phyloP scores from a whole-genome alignment of 1,284 basidiomycete genomes.

The Ustilago shanxiensis region DNA sequence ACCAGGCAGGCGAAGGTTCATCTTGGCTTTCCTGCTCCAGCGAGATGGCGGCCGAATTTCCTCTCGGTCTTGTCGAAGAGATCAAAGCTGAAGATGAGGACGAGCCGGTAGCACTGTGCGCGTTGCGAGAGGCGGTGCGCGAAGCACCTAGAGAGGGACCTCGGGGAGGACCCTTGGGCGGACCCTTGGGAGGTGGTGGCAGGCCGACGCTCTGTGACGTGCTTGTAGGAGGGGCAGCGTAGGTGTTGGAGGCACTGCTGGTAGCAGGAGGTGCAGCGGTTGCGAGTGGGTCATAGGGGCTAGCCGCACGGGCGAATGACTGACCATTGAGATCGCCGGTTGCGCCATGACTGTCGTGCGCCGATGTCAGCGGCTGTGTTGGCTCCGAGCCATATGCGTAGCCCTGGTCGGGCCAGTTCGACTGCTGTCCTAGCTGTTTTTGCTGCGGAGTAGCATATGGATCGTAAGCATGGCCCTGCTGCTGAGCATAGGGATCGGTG shows the following conservation, averaged over 20 bases:
- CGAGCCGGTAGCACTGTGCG: slow-evolving; percentile 10
- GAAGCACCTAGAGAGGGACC: slow-evolving; percentile 51
- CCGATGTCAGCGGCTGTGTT: slow-evolving; percentile 2
- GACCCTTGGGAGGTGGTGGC: slow-evolving; percentile 27
- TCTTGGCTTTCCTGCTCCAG: slow-evolving; percentile 35
- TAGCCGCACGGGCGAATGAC: slow-evolving; percentile 19
- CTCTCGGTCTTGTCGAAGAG: background rate
- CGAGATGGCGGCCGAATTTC: slow-evolving; percentile 23
- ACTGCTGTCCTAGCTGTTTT: slow-evolving; percentile 19
- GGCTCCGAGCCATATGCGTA: slow-evolving; percentile 10
- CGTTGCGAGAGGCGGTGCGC: slow-evolving; percentile 37
- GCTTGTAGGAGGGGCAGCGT: slow-evolving; percentile 15
- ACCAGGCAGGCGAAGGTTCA: slow-evolving; percentile 4
- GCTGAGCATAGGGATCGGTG: slow-evolving; percentile 23
- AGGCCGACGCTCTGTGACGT: slow-evolving; percentile 2
- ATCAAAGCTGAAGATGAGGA: slow-evolving; percentile 15
- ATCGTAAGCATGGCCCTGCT: background rate
- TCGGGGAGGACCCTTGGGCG: slow-evolving; percentile 32
- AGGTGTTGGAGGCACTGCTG: slow-evolving; percentile 1
- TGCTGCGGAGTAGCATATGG: slow-evolving; percentile 5
- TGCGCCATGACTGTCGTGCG: slow-evolving; percentile 8
- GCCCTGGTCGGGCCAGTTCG: slow-evolving; percentile 17
- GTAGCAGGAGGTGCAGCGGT: slow-evolving; percentile 3
- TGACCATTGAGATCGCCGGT: background rate
- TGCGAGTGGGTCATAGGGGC: slow-evolving; percentile 39